Conservation (phyloP, 768 basidiomycete species). For the Amanita fuliginea region DNA sequence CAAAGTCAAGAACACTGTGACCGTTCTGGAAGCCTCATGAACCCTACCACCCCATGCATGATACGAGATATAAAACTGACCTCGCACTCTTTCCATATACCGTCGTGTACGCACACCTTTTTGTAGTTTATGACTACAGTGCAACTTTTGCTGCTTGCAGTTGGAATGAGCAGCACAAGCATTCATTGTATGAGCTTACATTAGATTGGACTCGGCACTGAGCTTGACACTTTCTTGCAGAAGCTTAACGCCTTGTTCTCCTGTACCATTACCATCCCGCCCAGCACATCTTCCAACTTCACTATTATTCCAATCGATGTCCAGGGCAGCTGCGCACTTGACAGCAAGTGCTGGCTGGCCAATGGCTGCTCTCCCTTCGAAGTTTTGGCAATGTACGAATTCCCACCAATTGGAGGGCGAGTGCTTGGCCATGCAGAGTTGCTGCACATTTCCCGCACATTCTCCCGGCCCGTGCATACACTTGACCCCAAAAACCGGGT, state of each 20-base stretch:
- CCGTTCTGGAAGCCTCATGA: constrained; percentile 41
- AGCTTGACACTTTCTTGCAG: constrained; percentile 46
- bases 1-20: constrained; percentile 65
- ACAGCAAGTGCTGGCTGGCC: constrained; percentile 55
- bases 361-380: constrained; percentile 46
- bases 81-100: constrained; percentile 70
- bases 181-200: constrained; percentile 24
- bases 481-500: constrained; percentile 62
- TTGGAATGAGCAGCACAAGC: not conserved
- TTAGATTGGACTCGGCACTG: constrained; percentile 37
- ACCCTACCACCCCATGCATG: not conserved
- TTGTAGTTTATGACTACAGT: constrained; percentile 67
- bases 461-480: constrained; percentile 78
- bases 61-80: constrained; percentile 23
- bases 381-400: constrained; percentile 76
- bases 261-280: constrained; percentile 49
- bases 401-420: constrained; percentile 63
- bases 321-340: constrained; percentile 51
- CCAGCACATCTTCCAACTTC: constrained; percentile 50
- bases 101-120: constrained; percentile 67
- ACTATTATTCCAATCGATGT: constrained; percentile 60
- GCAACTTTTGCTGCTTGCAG: constrained; percentile 60
- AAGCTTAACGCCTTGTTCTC: constrained; percentile 51
- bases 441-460: constrained; percentile 83
- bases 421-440: constrained; percentile 69